Evolutionary conservation across 75 land plant genomes (phyloP).

Genomic region (Pinus taeda): DNA sequence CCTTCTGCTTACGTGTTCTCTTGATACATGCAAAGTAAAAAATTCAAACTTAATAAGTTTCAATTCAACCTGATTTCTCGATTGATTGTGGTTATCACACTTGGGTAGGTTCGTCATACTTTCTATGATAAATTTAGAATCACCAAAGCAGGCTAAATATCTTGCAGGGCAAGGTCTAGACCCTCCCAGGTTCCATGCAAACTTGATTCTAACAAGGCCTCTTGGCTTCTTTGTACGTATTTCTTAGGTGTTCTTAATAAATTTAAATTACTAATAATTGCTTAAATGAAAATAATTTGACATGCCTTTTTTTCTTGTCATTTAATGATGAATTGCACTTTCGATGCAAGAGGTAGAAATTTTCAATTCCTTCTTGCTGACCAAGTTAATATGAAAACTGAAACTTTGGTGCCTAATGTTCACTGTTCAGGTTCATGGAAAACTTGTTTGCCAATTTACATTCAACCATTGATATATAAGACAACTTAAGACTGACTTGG

Average conservation of each 20-base stretch:
- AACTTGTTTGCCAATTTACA: neutral
- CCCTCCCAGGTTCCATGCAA: too few relatives aligned
- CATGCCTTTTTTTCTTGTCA: neutral
- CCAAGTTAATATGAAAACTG: neutral
- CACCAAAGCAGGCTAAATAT: too few relatives aligned
- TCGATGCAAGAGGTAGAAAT: neutral
- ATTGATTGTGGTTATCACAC: too few relatives aligned
- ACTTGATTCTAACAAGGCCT: too few relatives aligned
- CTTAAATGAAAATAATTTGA: neutral
- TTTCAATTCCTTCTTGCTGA: neutral
- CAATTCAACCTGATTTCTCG: too few relatives aligned
- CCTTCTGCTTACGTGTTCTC: too few relatives aligned
- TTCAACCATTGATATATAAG: neutral
- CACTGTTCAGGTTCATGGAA: neutral
- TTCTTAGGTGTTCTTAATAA: neutral
- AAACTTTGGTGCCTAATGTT: neutral
- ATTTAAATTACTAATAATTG: neutral
- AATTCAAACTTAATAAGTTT: too few relatives aligned
- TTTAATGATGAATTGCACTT: neutral
- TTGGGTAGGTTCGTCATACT: too few relatives aligned
- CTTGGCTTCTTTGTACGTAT: too few relatives aligned
- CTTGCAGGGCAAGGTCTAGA: too few relatives aligned
- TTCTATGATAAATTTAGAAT: too few relatives aligned
- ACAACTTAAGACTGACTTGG: neutral
- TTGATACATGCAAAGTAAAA: too few relatives aligned